Percentiles rank a stretch among this genome's conserved stretches.
phyloP scores from a whole-genome alignment of 2,329 filamentous ascomycete genomes.

The Parastagonospora nodorum region DNA sequence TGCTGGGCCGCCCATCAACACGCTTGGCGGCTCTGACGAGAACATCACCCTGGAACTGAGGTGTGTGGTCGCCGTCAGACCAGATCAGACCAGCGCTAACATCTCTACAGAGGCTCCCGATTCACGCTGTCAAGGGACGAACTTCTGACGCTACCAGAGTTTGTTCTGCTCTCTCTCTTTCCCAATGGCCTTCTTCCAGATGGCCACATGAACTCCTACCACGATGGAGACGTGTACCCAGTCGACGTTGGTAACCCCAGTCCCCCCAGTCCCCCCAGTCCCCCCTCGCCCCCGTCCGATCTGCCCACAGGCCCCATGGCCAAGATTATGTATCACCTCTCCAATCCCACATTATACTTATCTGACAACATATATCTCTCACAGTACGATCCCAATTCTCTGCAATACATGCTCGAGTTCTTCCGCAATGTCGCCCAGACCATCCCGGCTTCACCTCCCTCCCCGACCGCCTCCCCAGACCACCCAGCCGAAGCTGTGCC shows the following conservation, averaged over 20 bases:
- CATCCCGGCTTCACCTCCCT: constrained; percentile 76
- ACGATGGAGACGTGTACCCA: constrained; percentile 92
- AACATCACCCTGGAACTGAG: constrained; percentile 93
- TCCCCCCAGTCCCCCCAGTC: constrained; percentile 34
- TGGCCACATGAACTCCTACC: constrained; percentile 90
- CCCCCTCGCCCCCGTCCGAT: constrained; percentile 36
- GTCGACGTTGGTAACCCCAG: constrained; percentile 79
- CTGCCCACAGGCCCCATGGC: constrained; percentile 41
- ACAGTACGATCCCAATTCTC: constrained; percentile 93
- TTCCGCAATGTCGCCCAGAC: constrained; percentile 95
- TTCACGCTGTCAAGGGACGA: constrained; percentile 96
- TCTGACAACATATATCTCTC: constrained; percentile 60
- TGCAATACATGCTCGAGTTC: constrained; percentile 99
- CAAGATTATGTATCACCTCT: constrained; percentile 49
- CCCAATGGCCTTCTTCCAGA: constrained; percentile 98
- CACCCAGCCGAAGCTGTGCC: constrained; percentile 60
- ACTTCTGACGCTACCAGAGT: constrained; percentile 92
- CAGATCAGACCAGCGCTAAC: constrained; percentile 15
- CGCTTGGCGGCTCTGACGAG: constrained; percentile 87
- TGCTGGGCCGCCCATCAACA: constrained; percentile 83
- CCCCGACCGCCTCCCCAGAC: constrained; percentile 57
- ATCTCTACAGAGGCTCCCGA: constrained; percentile 72
- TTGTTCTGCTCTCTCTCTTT: constrained; percentile 95
- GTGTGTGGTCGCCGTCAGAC: constrained; percentile 57
- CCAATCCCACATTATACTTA: constrained; percentile 56